Evolutionary conservation across 2,329 filamentous ascomycete genomes (phyloP).

Genomic region (Talaromyces sp.): DNA sequence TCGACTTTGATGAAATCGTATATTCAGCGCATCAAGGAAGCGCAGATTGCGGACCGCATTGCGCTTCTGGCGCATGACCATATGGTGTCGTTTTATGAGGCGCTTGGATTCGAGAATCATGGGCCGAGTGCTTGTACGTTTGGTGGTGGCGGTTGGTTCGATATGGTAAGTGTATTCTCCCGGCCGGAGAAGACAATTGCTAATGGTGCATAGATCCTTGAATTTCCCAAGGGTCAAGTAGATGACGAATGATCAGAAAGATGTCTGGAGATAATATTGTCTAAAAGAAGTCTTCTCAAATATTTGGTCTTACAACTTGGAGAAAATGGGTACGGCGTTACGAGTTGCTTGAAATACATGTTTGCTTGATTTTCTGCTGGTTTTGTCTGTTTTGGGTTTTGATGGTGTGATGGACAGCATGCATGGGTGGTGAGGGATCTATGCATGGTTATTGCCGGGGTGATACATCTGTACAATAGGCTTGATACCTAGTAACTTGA

Average conservation of each 20-base stretch:
- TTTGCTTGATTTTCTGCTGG: background rate
- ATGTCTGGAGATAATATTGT: background rate
- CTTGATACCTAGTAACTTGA: slow-evolving; percentile 2
- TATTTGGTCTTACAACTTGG: background rate
- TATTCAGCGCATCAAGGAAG: slow-evolving; percentile 69
- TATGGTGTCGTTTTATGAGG: slow-evolving; percentile 70
- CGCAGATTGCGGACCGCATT: slow-evolving; percentile 67
- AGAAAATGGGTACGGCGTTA: background rate
- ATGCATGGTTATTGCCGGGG: background rate
- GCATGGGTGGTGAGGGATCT: slow-evolving; percentile 7
- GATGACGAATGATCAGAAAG: background rate
- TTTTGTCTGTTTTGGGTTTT: background rate
- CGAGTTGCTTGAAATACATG: background rate
- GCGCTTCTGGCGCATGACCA: slow-evolving; percentile 74
- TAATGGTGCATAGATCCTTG: slow-evolving; percentile 25
- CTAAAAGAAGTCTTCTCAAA: background rate
- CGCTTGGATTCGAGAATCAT: slow-evolving; percentile 66
- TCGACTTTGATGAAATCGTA: slow-evolving; percentile 72
- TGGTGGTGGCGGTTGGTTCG: slow-evolving; percentile 75
- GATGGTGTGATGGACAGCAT: background rate
- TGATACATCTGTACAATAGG: slow-evolving; percentile 1
- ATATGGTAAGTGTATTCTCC: slow-evolving; percentile 60
- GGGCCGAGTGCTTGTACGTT: slow-evolving; percentile 69
- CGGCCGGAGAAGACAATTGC: background rate
- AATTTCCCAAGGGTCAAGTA: slow-evolving; percentile 26